Percentiles rank a stretch among this genome's conserved stretches.
These are phyloP conservation scores for Botrytis porri DNA, from an alignment of 2,329 filamentous ascomycete species.

Conservation along the genomic window DNA sequence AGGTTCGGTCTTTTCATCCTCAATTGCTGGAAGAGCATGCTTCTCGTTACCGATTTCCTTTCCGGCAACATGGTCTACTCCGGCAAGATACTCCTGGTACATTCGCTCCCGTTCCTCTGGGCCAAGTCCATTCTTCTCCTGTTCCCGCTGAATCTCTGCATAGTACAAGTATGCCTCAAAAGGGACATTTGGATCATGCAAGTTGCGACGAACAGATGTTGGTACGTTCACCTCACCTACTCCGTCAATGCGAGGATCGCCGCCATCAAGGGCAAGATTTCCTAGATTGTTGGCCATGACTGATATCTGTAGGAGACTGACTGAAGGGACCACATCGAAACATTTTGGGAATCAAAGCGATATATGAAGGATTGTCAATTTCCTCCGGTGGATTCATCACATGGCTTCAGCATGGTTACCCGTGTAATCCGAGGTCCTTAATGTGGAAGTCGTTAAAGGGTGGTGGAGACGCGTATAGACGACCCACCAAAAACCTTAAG, in stretches of 20 bases:
- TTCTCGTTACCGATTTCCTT: conserved; percentile 20
- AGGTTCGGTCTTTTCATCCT: conserved; percentile 1
- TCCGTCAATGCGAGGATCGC: conserved; percentile 18
- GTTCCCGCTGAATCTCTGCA: conserved; percentile 35
- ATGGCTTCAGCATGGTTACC: neutral
- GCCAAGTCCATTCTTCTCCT: conserved; percentile 26
- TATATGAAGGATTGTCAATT: conserved; percentile 1
- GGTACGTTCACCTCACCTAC: conserved; percentile 11
- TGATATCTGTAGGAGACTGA: neutral
- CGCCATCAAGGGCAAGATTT: conserved; percentile 18
- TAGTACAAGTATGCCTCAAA: conserved; percentile 40
- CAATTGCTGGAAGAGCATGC: neutral
- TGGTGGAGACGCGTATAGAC: neutral
- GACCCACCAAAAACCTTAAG: neutral
- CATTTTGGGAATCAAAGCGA: neutral
- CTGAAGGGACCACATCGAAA: neutral
- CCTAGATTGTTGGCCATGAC: conserved; percentile 18
- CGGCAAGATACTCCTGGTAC: conserved; percentile 22
- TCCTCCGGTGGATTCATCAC: neutral
- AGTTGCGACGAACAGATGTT: conserved; percentile 14
- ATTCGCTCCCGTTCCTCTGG: conserved; percentile 27
- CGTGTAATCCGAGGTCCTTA: neutral
- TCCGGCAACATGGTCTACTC: neutral
- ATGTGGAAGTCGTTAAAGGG: neutral
- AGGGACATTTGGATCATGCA: conserved; percentile 34